Conservation (phyloP, 305 asterid genomes). For the Fraxinus floribunda region DNA sequence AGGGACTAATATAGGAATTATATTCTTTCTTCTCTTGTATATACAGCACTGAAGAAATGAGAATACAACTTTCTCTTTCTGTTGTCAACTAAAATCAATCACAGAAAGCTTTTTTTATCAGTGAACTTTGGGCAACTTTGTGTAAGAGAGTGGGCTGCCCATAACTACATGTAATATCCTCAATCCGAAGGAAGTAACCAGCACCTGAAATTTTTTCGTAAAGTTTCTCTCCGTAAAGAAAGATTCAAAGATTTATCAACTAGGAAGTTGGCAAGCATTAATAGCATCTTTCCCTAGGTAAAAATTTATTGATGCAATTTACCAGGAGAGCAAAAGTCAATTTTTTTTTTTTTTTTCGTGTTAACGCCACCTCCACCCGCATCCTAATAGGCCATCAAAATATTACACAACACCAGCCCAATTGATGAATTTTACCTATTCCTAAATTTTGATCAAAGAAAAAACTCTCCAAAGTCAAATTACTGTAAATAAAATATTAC, state of each 20-base stretch:
- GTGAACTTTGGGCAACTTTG: neutral
- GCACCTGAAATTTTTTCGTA: neutral
- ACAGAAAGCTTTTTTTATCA: neutral
- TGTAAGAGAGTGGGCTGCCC: neutral
- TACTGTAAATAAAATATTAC: constrained; percentile 21
- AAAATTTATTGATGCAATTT: neutral
- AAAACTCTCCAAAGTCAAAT: neutral
- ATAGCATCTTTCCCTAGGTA: neutral
- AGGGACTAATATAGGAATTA: neutral
- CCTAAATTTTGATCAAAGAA: neutral
- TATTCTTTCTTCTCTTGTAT: neutral
- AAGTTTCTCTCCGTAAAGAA: neutral
- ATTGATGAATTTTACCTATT: neutral
- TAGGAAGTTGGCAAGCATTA: neutral
- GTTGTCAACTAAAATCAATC: neutral
- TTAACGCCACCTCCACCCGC: neutral
- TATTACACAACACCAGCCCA: neutral
- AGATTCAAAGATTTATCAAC: neutral
- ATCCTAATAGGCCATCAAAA: neutral
- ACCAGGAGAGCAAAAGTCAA: neutral
- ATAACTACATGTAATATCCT: neutral
- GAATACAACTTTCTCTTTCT: neutral
- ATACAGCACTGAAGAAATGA: neutral
- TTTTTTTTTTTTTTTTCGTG: neutral
- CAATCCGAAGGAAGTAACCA: neutral